Percentiles rank a stretch among this genome's conserved stretches.
phyloP scores from a whole-genome alignment of 116 monocot genomes.

The Posidonia oceanica region DNA sequence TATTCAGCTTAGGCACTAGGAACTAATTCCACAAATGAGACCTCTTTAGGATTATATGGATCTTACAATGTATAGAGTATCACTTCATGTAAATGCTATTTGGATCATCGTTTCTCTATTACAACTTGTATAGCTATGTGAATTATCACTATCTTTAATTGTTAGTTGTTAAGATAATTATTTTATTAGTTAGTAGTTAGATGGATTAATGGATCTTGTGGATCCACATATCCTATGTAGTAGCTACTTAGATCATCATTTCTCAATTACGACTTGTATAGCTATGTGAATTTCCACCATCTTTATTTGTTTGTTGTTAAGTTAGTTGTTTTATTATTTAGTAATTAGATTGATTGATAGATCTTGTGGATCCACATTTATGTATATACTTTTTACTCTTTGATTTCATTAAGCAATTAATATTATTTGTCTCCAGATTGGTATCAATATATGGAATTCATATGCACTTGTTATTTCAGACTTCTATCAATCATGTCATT shows the following conservation, averaged over 20 bases:
- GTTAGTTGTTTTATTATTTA: too few relatives aligned
- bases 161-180: too few relatives aligned
- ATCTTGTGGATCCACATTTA: background rate
- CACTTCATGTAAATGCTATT: background rate
- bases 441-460: too few relatives aligned
- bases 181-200: too few relatives aligned
- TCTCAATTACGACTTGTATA: background rate
- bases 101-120: background rate
- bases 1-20: background rate
- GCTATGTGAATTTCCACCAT: too few relatives aligned
- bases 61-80: background rate
- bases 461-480: too few relatives aligned
- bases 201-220: background rate
- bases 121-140: background rate
- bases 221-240: background rate
- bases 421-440: too few relatives aligned
- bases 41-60: background rate
- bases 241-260: background rate
- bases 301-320: too few relatives aligned
- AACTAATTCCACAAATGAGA: background rate
- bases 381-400: too few relatives aligned
- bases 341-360: background rate
- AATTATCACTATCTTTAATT: too few relatives aligned
- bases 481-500: too few relatives aligned
- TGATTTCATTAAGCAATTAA: too few relatives aligned